These are phyloP conservation scores for Colletotrichum higginsianum DNA, from an alignment of 2,329 filamentous ascomycete species.

Conservation along the genomic window DNA sequence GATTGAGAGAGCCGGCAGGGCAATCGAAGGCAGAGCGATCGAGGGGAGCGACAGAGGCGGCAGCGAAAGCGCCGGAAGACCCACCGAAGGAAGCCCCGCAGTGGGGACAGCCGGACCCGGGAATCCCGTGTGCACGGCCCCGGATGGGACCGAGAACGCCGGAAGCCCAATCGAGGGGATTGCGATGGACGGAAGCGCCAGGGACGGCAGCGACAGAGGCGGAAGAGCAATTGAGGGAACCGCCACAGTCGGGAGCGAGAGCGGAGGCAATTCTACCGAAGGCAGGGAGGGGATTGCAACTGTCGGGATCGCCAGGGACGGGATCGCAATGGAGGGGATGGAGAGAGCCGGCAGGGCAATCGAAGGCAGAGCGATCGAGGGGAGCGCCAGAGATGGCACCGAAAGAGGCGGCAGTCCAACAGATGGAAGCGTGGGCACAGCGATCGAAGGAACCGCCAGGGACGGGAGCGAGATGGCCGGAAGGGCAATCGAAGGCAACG, in stretches of 20 bases:
- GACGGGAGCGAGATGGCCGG: neutral
- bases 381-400: neutral
- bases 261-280: neutral
- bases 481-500: neutral
- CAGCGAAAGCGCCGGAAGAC: neutral
- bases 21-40: neutral
- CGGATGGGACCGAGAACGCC: neutral
- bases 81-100: no score
- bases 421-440: neutral
- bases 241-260: neutral
- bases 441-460: neutral
- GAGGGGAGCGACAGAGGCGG: neutral
- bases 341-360: neutral
- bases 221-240: neutral
- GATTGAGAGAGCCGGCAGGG: no score
- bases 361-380: neutral
- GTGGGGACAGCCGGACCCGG: no score
- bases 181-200: neutral
- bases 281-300: neutral
- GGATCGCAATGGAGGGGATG: neutral
- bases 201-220: neutral
- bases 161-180: neutral
- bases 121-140: neutral
- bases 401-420: neutral
- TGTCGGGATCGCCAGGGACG: neutral